These are phyloP conservation scores for Castanea mollissima DNA, from an alignment of 306 rosid genomes.

Conservation along the genomic window DNA sequence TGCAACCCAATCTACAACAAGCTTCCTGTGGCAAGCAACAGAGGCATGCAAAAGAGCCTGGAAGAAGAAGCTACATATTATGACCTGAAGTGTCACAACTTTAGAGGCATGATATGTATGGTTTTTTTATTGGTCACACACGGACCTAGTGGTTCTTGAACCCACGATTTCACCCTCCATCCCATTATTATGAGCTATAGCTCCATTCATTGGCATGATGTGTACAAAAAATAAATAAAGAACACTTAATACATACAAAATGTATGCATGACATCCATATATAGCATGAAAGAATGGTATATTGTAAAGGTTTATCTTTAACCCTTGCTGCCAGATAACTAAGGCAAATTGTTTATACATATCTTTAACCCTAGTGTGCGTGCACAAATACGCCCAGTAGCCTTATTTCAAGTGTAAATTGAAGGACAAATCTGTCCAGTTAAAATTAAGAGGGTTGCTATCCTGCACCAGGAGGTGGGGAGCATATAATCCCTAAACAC, in stretches of 20 bases:
- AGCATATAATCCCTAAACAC: not conserved
- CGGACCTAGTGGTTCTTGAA: too few species aligned
- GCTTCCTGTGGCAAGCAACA: conserved; percentile 59
- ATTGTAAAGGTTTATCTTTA: not conserved
- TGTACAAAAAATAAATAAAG: not conserved
- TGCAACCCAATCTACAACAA: conserved; percentile 78
- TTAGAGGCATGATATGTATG: not conserved
- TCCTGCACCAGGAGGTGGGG: not conserved
- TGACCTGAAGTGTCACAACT: conserved; percentile 5
- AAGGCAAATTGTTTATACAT: too few species aligned
- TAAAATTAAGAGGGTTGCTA: not conserved
- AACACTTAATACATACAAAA: not conserved
- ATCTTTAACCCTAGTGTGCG: not conserved
- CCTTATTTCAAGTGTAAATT: not conserved
- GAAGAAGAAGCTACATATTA: conserved; percentile 23
- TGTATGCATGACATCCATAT: too few species aligned
- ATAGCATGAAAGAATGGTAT: not conserved
- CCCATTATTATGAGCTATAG: too few species aligned
- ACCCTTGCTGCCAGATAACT: not conserved
- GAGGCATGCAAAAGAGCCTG: conserved; percentile 90
- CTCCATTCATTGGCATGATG: too few species aligned
- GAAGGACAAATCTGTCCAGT: not conserved
- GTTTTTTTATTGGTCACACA: too few species aligned
- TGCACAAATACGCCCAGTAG: not conserved
- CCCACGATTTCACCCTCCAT: too few species aligned